Evolutionary conservation across 225 moss, liverwort and hornwort genomes (phyloP), one percentile per base, ranked within the genome.

Genomic region (Straminergon stramineum): DNA sequence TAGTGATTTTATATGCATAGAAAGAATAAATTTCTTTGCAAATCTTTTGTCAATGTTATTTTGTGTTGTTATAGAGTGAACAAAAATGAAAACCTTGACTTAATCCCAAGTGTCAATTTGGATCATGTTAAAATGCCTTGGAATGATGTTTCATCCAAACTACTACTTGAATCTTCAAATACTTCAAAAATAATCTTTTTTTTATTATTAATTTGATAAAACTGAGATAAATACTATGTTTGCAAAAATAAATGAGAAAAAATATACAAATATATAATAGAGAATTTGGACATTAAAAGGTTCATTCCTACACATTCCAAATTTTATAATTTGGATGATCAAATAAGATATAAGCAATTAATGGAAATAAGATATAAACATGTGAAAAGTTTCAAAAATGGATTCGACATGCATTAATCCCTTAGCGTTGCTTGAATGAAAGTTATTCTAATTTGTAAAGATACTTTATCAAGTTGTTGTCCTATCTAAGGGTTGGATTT

Each of bases 221-320:
- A 24, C 26, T 16, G 15, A 27, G 7, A 71, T 41, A 41, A 15
- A 43, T 27, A 15, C 2, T 15, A 43, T 8, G 27, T 43, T 71
- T 41, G 0, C 5, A 15, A 4, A 39, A 41, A 24, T 39, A 70
- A 7, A 14, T 39, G 13, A 39, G 4, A 0, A 22, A 39, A 35
- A 14, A 39, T 14, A 22, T 66, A 19, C 2, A 66, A 66, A 66
- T 66, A 6, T n/a, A 4, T 37, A 37, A 37, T 22, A 10, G 12
- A n/a, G 6, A 11, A 35, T 67, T 34, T 19, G 35, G 67, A 26
- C 41, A 71, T 41, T 15, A 15, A 26, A 71, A 41, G 3, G 1
- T 24, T 15, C 10, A 41, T 0, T 3, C 10, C 7, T 20, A 23
- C 13, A 0, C 0, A 2, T 70, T 39, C 1, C 2, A 23, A 39